Conservation (phyloP, 179 eudicot species). For the Heliamphora pulchella region DNA sequence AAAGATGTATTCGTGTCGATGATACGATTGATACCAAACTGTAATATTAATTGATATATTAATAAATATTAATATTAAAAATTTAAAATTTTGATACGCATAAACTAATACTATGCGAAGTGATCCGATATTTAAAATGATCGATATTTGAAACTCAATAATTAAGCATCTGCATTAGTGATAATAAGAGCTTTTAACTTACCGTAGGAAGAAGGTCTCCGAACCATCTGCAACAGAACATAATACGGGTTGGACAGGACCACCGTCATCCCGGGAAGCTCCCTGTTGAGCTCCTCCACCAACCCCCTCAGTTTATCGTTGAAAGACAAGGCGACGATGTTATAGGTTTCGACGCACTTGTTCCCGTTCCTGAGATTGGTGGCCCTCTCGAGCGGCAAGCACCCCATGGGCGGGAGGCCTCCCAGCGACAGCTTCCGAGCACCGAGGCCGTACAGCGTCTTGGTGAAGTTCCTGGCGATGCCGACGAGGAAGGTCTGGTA, state of each 20-base stretch:
- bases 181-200: too few relatives aligned
- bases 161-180: too few relatives aligned
- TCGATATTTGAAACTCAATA: too few relatives aligned
- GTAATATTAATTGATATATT: too few relatives aligned
- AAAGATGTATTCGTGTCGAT: too few relatives aligned
- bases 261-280: slow-evolving; percentile 28
- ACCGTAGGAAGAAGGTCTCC: slow-evolving; percentile 38
- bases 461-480: slow-evolving; percentile 30
- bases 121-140: too few relatives aligned
- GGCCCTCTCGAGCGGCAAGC: slow-evolving; percentile 55
- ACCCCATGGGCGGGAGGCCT: slow-evolving; percentile 55
- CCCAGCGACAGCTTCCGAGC: slow-evolving; percentile 41
- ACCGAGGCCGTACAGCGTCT: slow-evolving; percentile 36
- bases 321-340: slow-evolving; percentile 43
- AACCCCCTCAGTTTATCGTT: slow-evolving; percentile 39
- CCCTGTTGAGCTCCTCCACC: slow-evolving; percentile 32
- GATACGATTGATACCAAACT: too few relatives aligned
- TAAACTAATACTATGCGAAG: too few relatives aligned
- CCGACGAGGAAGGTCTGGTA: slow-evolving; percentile 37
- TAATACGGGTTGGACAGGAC: slow-evolving; percentile 42
- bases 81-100: too few relatives aligned
- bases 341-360: slow-evolving; percentile 44
- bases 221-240: slow-evolving; percentile 26
- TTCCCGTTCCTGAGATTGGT: slow-evolving; percentile 24
- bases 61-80: too few relatives aligned